Conservation (phyloP, 371 early-diverging fungal species). For the Circinella umbellata region DNA sequence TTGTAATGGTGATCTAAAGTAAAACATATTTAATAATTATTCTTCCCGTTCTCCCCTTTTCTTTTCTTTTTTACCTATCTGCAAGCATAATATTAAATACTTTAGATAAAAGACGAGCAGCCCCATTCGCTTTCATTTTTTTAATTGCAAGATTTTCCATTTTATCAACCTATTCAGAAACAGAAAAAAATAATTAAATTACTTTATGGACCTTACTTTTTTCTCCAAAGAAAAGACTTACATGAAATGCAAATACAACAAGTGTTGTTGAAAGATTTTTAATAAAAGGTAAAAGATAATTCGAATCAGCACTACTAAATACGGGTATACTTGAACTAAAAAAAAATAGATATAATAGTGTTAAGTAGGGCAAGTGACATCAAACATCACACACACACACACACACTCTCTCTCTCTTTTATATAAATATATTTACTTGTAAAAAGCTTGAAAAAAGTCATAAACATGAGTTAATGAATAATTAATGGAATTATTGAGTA, state of each 20-base stretch:
- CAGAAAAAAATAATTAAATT: no score
- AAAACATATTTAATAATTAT: no score
- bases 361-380: background rate
- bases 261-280: slow-evolving; percentile 17
- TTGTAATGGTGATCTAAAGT: background rate
- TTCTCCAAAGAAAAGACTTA: background rate
- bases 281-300: slow-evolving; percentile 22
- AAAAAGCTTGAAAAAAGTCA: slow-evolving; percentile 3
- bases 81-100: slow-evolving; percentile 34
- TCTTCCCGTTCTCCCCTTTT: no score
- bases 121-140: slow-evolving; percentile 20
- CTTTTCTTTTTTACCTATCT: slow-evolving; percentile 17
- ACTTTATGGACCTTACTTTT: no score
- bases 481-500: background rate
- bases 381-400: no score
- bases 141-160: slow-evolving; percentile 14
- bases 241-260: slow-evolving; percentile 24
- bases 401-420: no score
- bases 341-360: background rate
- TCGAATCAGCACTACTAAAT: slow-evolving; percentile 22
- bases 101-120: slow-evolving; percentile 25
- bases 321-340: slow-evolving; percentile 22
- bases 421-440: background rate
- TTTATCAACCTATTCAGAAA: slow-evolving; percentile 19
- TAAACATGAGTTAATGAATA: background rate